Percentiles rank a stretch among this genome's conserved stretches.
Evolutionary conservation across 768 basidiomycete genomes (phyloP).

Genomic region (Phlegmacium glaucopus): DNA sequence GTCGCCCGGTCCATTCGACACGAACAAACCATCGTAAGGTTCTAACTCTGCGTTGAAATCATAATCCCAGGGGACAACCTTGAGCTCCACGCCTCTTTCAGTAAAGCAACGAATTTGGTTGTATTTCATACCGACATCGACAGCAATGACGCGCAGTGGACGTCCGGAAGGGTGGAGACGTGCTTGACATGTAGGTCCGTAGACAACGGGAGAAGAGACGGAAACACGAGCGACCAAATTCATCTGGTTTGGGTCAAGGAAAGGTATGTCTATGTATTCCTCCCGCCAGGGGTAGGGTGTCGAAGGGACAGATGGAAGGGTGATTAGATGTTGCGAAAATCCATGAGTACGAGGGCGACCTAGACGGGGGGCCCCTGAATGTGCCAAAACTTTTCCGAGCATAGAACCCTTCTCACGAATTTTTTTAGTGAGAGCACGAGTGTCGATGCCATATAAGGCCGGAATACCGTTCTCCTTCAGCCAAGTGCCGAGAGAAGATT

Average conservation of each 20-base stretch:
- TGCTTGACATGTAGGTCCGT: slow-evolving; percentile 53
- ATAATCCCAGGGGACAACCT: slow-evolving; percentile 97
- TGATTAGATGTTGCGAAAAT: slow-evolving; percentile 14
- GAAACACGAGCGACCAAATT: slow-evolving; percentile 95
- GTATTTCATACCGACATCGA: slow-evolving; percentile 99
- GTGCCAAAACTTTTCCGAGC: slow-evolving; percentile 80
- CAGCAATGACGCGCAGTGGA: slow-evolving; percentile 76
- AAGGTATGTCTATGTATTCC: slow-evolving; percentile 79
- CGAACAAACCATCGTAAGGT: slow-evolving; percentile 90
- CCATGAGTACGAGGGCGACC: slow-evolving; percentile 32
- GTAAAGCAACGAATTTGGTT: slow-evolving; percentile 98
- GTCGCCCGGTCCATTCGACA: slow-evolving; percentile 98
- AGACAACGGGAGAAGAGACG: slow-evolving; percentile 60
- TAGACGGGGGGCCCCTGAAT: slow-evolving; percentile 44
- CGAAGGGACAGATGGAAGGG: slow-evolving; percentile 50
- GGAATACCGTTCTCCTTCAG: slow-evolving; percentile 93
- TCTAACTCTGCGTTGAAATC: slow-evolving; percentile 79
- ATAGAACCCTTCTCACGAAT: slow-evolving; percentile 93
- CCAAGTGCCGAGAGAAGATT: slow-evolving; percentile 86
- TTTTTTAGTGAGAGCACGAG: slow-evolving; percentile 93
- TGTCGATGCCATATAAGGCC: slow-evolving; percentile 95
- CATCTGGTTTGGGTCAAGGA: slow-evolving; percentile 81
- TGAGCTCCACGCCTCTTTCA: slow-evolving; percentile 88
- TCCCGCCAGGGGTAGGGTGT: slow-evolving; percentile 69
- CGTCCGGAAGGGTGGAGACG: slow-evolving; percentile 77